Base-by-base conservation (phyloP, 495 filamentous ascomycete species). In the Penicillium diatomitis region DNA sequence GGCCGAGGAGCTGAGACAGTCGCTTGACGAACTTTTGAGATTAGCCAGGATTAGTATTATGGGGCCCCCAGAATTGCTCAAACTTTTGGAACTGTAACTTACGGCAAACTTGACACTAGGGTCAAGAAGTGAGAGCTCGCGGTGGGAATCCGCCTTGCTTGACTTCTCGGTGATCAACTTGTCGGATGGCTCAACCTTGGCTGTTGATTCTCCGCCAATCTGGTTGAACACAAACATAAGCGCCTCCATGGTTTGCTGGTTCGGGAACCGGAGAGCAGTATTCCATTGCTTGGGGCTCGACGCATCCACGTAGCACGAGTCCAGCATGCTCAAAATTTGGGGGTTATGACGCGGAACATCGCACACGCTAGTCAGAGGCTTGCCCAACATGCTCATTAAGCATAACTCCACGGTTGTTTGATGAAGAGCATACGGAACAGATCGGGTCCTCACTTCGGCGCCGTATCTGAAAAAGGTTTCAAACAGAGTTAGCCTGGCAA, bases 1-100 rank as follows among this genome's bases (percentile, higher is more conserved):
- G 77, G 45, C 87, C 88, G 31, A 81, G 89, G 45, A 96, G 71
- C 61, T 88, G 83, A 60, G 84, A 77, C 42, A 87, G 69, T 37
- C 88, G 82, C 70, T 91, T 92, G 49, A 85, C 63, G 51, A 87
- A 73, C 88, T 91, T 49, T 47, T 43, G 38, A 45, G 38, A 39
- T 32, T 11, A 3, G 20, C 20, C 20, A 20, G 45, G 9, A 53
- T 34, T 6, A 46, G 65, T 28, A 68, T 57, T 32, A 10, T 20
- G 8, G 5, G 39, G 4, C 28, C 10, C 8, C 43, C 3, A 44
- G n/a, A 37, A 6, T 11, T 12, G 41, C 28, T 32, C 38, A 7
- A 28, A 20, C 20, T 1, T 0, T 2, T 12, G 8, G 31, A 36
- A 20, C 33, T 4, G 41, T 36, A 29, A 79, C 85, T 65, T 73